These are phyloP conservation scores for Lentinula guzmanii DNA, from an alignment of 768 basidiomycete species.

Conservation along the genomic window DNA sequence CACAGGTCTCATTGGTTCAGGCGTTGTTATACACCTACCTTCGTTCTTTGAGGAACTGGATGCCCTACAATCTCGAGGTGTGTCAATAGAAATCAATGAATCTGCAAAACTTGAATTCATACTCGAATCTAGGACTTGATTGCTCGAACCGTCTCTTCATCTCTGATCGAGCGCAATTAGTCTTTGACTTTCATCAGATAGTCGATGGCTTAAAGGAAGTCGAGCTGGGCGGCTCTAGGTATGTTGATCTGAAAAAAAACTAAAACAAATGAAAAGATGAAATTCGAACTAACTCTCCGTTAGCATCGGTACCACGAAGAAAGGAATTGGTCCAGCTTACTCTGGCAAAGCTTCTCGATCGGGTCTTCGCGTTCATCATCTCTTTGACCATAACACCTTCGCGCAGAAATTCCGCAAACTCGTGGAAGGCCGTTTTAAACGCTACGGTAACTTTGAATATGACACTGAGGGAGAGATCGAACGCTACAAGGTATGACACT, in stretches of 20 bases:
- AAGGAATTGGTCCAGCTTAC: slow-evolving; percentile 98
- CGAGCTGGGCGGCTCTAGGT: slow-evolving; percentile 89
- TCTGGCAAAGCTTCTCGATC: slow-evolving; percentile 96
- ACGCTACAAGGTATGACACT: slow-evolving; percentile 73
- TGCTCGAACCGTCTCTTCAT: slow-evolving; percentile 83
- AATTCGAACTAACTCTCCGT: background rate
- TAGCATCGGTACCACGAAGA: slow-evolving; percentile 97
- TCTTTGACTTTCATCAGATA: slow-evolving; percentile 99
- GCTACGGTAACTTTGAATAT: slow-evolving; percentile 96
- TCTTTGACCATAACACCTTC: slow-evolving; percentile 84
- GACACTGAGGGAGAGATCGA: slow-evolving; percentile 95
- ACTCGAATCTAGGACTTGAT: slow-evolving; percentile 59
- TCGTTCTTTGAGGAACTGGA: slow-evolving; percentile 94
- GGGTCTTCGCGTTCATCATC: slow-evolving; percentile 92
- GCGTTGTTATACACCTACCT: slow-evolving; percentile 95
- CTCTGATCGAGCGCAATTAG: slow-evolving; percentile 94
- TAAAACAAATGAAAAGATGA: background rate
- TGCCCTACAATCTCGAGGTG: slow-evolving; percentile 60
- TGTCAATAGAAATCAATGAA: slow-evolving; percentile 39
- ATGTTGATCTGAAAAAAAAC: slow-evolving; percentile 4
- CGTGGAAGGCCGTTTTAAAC: slow-evolving; percentile 96
- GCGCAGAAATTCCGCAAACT: slow-evolving; percentile 89
- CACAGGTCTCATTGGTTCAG: slow-evolving; percentile 83
- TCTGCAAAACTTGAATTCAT: background rate
- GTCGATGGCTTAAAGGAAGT: slow-evolving; percentile 98